Conservation (phyloP, 331 rosid genomes). For the Rhamnella rubrinervis region DNA sequence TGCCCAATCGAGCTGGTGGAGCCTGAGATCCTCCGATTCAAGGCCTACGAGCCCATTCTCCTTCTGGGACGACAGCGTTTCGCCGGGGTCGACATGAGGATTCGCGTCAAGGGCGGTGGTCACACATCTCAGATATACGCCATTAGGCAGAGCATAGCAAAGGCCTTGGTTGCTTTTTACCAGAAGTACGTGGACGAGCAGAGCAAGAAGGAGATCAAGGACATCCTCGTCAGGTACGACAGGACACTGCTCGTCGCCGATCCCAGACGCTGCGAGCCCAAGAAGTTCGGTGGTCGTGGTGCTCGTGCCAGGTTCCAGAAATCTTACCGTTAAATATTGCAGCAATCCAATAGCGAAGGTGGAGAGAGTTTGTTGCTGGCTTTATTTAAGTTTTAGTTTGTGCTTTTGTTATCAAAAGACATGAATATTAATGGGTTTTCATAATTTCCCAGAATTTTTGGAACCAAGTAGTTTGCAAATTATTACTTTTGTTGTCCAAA, state of each 20-base stretch:
- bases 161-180: constrained; percentile 68
- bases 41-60: constrained; percentile 74
- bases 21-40: constrained; percentile 73
- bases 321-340: constrained; percentile 59
- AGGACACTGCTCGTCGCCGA: constrained; percentile 71
- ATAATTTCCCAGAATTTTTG: not conserved
- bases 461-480: not conserved
- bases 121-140: constrained; percentile 81
- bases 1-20: constrained; percentile 67
- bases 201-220: constrained; percentile 79
- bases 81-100: constrained; percentile 66
- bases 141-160: constrained; percentile 73
- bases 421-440: not conserved
- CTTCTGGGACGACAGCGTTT: constrained; percentile 60
- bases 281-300: constrained; percentile 93
- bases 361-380: not conserved
- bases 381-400: not conserved
- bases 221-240: constrained; percentile 63
- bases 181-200: constrained; percentile 79
- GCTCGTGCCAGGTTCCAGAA: constrained; percentile 88
- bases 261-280: constrained; percentile 81
- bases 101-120: constrained; percentile 74
- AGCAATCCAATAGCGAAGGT: not conserved
- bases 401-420: not conserved
- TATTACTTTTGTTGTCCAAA: no score